Conservation (phyloP, 108 stramenopile genomes). For the Fragilaria radians region DNA sequence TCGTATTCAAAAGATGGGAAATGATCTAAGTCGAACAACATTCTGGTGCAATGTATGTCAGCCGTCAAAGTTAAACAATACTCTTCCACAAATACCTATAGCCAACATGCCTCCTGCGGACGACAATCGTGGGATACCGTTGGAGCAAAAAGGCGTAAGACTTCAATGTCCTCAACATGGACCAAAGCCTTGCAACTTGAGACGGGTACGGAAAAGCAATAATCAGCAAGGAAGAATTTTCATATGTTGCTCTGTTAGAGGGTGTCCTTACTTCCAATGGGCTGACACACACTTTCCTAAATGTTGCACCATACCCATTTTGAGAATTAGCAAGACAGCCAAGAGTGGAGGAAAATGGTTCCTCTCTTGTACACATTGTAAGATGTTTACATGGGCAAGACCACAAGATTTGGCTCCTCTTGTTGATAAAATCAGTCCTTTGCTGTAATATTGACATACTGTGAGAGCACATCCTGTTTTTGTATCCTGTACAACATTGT, state of each 20-base stretch:
- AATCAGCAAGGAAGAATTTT: constrained; percentile 39
- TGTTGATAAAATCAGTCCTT: no score
- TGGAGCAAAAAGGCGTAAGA: constrained; percentile 3
- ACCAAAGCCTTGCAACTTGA: constrained; percentile 15
- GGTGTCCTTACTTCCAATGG: constrained; percentile 49
- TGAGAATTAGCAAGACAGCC: constrained; percentile 48
- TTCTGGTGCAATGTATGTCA: constrained; percentile 60
- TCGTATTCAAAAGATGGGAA: constrained; percentile 52
- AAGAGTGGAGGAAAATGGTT: constrained; percentile 54
- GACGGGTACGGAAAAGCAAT: constrained; percentile 28
- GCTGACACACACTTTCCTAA: constrained; percentile 42
- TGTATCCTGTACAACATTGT: no score
- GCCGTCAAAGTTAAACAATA: constrained; percentile 9
- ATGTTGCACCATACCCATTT: constrained; percentile 26
- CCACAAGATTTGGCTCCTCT: constrained; percentile 13
- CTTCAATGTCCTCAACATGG: constrained; percentile 51
- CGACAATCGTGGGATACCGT: not conserved
- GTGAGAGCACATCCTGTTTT: no score
- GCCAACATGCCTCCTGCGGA: constrained; percentile 5
- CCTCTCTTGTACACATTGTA: constrained; percentile 29
- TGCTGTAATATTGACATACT: no score
- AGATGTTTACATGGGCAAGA: constrained; percentile 19
- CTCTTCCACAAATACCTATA: constrained; percentile 4
- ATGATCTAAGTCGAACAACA: constrained; percentile 35
- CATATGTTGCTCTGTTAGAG: constrained; percentile 27